These are phyloP conservation scores for Aureobasidium mangrovei DNA, from an alignment of 2,329 filamentous ascomycete species.

Conservation along the genomic window DNA sequence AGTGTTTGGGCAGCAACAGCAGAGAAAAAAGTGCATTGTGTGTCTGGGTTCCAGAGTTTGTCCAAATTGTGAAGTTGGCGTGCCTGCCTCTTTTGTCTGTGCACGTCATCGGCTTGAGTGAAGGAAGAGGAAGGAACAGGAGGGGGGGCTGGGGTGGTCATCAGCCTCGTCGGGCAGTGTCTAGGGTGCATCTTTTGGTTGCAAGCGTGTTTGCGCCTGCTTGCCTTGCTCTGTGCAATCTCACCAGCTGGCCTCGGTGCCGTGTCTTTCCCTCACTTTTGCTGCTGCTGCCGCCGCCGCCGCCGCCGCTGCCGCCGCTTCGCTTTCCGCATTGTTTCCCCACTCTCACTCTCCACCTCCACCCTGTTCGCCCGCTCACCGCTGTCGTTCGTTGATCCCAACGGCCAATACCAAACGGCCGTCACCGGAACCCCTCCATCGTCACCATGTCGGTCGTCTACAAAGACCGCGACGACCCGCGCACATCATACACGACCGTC, in stretches of 20 bases:
- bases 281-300: neutral
- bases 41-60: neutral
- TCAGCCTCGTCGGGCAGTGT: conserved; percentile 4
- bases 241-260: neutral
- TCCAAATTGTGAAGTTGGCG: neutral
- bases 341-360: conserved; percentile 3
- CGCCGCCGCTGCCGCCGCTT: too few relatives aligned
- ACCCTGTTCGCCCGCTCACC: neutral
- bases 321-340: neutral
- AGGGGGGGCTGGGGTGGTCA: conserved; percentile 2
- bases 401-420: conserved; percentile 12
- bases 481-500: conserved; percentile 44
- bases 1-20: conserved; percentile 8
- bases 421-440: conserved; percentile 5
- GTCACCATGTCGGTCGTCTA: conserved; percentile 37
- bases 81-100: neutral
- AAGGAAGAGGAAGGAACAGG: neutral
- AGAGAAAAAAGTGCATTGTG: neutral
- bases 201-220: conserved; percentile 4
- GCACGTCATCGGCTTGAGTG: neutral
- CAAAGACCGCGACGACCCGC: conserved; percentile 32
- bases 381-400: conserved; percentile 3
- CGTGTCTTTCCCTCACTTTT: neutral
- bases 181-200: neutral
- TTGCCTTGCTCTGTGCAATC: conserved; percentile 10